A percentile compares a stretch with the other conserved stretches of the same genome.
Conservation (phyloP, 2,329 filamentous ascomycete genomes). For the Monilinia fructicola region DNA sequence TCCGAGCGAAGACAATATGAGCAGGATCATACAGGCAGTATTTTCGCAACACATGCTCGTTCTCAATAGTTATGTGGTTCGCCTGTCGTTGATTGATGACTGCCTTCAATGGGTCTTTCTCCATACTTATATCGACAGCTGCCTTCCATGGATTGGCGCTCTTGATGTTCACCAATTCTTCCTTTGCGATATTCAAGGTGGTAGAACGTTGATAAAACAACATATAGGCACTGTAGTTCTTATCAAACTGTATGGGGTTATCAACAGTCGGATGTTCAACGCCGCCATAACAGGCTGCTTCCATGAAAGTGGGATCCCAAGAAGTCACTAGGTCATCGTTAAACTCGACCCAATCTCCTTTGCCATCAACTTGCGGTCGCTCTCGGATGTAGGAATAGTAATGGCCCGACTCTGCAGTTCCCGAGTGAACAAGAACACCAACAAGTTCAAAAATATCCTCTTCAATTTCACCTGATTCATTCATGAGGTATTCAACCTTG, state of each 20-base stretch:
- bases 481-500: constrained; percentile 78
- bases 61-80: constrained; percentile 67
- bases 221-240: constrained; percentile 91
- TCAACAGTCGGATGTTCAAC: constrained; percentile 53
- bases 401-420: constrained; percentile 90
- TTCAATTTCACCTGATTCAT: constrained; percentile 53
- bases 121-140: not conserved
- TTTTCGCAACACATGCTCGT: constrained; percentile 69
- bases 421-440: constrained; percentile 90
- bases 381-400: constrained; percentile 96
- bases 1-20: constrained; percentile 66
- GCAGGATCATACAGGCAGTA: constrained; percentile 77
- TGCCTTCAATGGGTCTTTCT: constrained; percentile 48
- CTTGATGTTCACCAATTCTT: constrained; percentile 42
- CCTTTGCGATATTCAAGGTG: constrained; percentile 56
- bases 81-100: constrained; percentile 48
- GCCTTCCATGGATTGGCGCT: not conserved
- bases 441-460: constrained; percentile 88
- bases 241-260: constrained; percentile 55
- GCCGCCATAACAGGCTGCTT: constrained; percentile 78
- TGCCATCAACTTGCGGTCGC: constrained; percentile 55
- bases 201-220: constrained; percentile 88
- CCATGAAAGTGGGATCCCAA: constrained; percentile 74
- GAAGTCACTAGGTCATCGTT: constrained; percentile 81
- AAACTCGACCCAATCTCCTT: constrained; percentile 77